phyloP scores from a whole-genome alignment of 176 grass and related monocot species.

The Oryza officinalis region DNA sequence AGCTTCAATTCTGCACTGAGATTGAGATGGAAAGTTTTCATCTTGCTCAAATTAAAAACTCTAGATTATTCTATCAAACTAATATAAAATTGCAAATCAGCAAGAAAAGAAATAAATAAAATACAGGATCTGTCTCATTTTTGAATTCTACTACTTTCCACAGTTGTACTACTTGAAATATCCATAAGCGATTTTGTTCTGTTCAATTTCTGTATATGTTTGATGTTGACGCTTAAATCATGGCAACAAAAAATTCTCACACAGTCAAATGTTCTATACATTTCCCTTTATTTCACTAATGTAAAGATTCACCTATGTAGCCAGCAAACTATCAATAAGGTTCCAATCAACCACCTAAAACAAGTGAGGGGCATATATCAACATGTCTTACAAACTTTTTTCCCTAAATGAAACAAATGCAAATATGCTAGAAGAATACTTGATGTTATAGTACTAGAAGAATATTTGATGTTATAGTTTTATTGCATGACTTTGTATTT shows the following conservation, averaged over 20 bases:
- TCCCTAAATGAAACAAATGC: neutral
- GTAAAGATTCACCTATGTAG: slow-evolving; percentile 26
- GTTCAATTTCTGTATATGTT: slow-evolving; percentile 9
- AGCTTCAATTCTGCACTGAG: slow-evolving; percentile 81
- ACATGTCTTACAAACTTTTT: neutral
- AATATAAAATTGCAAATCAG: slow-evolving; percentile 20
- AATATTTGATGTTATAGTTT: neutral
- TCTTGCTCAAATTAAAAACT: slow-evolving; percentile 66
- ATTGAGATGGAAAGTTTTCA: slow-evolving; percentile 57
- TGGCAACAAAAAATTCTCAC: neutral
- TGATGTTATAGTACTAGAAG: neutral
- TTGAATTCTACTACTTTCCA: slow-evolving; percentile 15
- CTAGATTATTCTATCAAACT: slow-evolving; percentile 20
- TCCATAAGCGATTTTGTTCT: neutral
- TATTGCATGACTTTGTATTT: neutral
- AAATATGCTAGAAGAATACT: slow-evolving; percentile 10
- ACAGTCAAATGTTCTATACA: slow-evolving; percentile 17
- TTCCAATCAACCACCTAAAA: slow-evolving; percentile 17
- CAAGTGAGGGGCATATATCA: neutral
- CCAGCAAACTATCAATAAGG: slow-evolving; percentile 8
- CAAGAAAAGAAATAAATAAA: slow-evolving; percentile 33
- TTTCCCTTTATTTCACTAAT: slow-evolving; percentile 30
- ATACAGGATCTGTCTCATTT: neutral
- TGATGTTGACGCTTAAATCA: slow-evolving; percentile 19
- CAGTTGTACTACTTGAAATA: neutral